Evolutionary conservation across 1,284 basidiomycete genomes (phyloP).

Genomic region (Cerrena zonata): DNA sequence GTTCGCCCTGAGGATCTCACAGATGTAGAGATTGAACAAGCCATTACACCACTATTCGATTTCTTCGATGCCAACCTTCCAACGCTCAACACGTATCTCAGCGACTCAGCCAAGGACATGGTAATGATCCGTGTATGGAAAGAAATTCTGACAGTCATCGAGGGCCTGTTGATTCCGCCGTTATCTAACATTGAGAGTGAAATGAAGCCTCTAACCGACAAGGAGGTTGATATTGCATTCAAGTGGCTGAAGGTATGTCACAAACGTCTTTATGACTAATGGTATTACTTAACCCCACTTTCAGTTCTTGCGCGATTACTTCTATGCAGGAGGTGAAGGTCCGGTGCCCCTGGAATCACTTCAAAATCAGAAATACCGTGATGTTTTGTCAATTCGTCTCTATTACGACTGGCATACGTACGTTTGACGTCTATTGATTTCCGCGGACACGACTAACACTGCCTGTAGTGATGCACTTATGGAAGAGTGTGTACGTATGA

Average conservation of each 20-base stretch:
- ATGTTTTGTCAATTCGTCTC: conserved; percentile 81
- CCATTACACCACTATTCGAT: conserved; percentile 88
- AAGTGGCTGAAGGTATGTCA: conserved; percentile 86
- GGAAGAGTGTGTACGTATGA: conserved; percentile 94
- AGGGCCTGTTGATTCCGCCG: conserved; percentile 86
- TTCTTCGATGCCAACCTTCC: conserved; percentile 94
- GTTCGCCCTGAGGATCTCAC: conserved; percentile 70
- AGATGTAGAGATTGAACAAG: conserved; percentile 92
- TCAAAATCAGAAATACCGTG: conserved; percentile 96
- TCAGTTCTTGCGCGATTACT: conserved; percentile 90
- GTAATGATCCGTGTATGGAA: conserved; percentile 97
- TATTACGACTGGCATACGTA: conserved; percentile 93
- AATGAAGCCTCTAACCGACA: conserved; percentile 86
- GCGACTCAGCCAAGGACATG: conserved; percentile 81
- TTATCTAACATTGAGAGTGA: conserved; percentile 84
- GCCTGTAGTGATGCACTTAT: conserved; percentile 73
- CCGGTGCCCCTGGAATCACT: conserved; percentile 81
- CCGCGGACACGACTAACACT: background rate
- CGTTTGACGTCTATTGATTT: conserved; percentile 24
- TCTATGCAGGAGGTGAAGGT: conserved; percentile 90
- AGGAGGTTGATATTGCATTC: conserved; percentile 96
- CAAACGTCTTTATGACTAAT: background rate
- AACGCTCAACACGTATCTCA: conserved; percentile 85
- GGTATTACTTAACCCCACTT: conserved; percentile 11
- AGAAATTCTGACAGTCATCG: conserved; percentile 85